Evolutionary conservation across 1,284 basidiomycete genomes (phyloP).

Genomic region (Puccinia triticina): DNA sequence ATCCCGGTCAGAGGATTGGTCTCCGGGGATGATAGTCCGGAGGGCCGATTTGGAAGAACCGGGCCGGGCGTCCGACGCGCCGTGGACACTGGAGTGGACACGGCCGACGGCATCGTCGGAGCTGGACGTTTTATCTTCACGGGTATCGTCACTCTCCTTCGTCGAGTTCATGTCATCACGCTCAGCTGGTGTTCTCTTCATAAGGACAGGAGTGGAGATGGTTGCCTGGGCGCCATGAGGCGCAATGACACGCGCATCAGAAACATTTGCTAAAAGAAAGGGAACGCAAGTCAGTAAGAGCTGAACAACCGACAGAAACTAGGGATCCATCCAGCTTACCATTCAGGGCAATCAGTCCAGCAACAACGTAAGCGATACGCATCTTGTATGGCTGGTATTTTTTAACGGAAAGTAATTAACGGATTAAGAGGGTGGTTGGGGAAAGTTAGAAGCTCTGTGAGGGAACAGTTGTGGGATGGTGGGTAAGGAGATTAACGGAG

Average conservation of each 20-base stretch:
- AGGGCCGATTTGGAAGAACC: not conserved
- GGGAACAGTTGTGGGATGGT: not conserved
- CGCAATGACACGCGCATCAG: not conserved
- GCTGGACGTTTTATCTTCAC: not conserved
- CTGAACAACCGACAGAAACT: too few relatives aligned
- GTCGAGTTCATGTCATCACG: not conserved
- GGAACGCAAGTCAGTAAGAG: not conserved
- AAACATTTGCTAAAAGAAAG: not conserved
- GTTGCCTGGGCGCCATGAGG: not conserved
- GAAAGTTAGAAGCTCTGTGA: not conserved
- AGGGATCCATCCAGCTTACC: not conserved
- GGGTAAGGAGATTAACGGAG: not conserved
- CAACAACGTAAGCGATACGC: slow-evolving; percentile 27
- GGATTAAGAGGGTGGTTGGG: not conserved
- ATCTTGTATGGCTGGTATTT: not conserved
- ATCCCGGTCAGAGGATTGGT: not conserved
- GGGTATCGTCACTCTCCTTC: not conserved
- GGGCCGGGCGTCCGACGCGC: not conserved
- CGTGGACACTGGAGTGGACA: not conserved
- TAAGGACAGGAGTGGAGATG: not conserved
- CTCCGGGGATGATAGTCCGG: not conserved
- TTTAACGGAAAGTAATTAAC: not conserved
- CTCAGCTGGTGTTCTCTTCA: not conserved
- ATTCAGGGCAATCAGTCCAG: slow-evolving; percentile 17
- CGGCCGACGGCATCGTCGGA: not conserved